Conservation (phyloP, 2,329 filamentous ascomycete species). For the Amylocarpus encephaloides region DNA sequence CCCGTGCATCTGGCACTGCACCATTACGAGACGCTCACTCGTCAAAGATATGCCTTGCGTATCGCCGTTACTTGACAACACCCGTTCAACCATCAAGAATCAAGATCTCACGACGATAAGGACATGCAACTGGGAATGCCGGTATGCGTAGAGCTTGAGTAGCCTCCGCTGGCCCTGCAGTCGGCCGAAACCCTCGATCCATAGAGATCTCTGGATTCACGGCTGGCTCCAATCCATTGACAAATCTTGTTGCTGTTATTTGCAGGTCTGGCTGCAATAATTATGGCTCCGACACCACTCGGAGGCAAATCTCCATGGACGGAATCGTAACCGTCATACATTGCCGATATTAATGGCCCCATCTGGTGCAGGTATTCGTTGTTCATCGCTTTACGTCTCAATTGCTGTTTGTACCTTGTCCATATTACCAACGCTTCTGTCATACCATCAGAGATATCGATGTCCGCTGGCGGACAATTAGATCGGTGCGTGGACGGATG, state of each 20-base stretch:
- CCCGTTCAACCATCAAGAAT: neutral
- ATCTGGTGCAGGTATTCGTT: slow-evolving; percentile 8
- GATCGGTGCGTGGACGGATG: neutral
- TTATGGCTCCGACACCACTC: neutral
- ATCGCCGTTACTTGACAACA: neutral
- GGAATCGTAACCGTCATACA: neutral
- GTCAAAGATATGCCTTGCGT: slow-evolving; percentile 4
- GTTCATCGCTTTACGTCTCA: slow-evolving; percentile 11
- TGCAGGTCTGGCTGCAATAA: neutral
- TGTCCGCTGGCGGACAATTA: neutral
- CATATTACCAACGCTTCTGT: slow-evolving; percentile 7
- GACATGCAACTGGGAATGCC: neutral
- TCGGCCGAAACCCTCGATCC: neutral
- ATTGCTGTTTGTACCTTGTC: slow-evolving; percentile 1
- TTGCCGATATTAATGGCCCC: slow-evolving; percentile 5
- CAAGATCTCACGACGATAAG: slow-evolving; percentile 1
- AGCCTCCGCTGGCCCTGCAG: slow-evolving; percentile 3
- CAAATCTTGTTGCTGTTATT: slow-evolving; percentile 2
- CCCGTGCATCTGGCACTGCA: neutral
- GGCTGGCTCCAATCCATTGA: slow-evolving; percentile 1
- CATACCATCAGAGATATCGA: slow-evolving; percentile 11
- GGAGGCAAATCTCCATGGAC: neutral
- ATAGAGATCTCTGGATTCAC: neutral
- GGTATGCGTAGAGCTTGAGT: slow-evolving; percentile 2
- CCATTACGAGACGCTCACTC: slow-evolving; percentile 9